Evolutionary conservation across 2,329 filamentous ascomycete genomes (phyloP), one percentile per base, ranked within the genome.

Genomic region (Fusarium paranaense): DNA sequence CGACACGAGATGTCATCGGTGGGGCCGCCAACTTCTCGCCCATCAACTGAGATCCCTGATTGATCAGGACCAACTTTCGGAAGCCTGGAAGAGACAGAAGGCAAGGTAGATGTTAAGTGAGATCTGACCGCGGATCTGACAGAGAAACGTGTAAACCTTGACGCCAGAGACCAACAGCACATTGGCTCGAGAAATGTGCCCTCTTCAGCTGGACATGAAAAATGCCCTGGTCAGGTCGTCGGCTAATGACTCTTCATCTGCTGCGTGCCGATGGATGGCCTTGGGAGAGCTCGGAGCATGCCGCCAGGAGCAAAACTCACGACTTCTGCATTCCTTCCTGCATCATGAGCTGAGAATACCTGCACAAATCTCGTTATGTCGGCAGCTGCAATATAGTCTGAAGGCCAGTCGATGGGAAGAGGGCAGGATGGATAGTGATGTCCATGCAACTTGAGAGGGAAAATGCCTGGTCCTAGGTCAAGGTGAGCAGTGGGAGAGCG

Each of bases 101-200:
- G 52, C 63, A 72, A 71, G 59, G 56, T 57, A 57, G 35, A 66
- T 20, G 8, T 59, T 47, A 70, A 69, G 52, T 78, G 69, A 78
- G 59, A 77, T 77, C 64, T 78, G 76, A 78, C 56, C 63, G 40
- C 30, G 59, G 62, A 68, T 67, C 59, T 67, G 37, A 65, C 59
- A 50, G 42, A 62, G 57, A 45, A 52, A 57, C 35, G 33, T 58
- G 33, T 27, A n/a, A 58, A 25, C 33, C 33, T 58, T 38, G 33
- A 38, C 22, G 56, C 32, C n/a, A 35, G 52, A 57, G 16, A 35
- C 56, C n/a, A 50, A 47, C 52, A 32, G 30, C n/a, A 50, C 20
- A 40, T 27, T 37, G 25, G 1, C 22, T 70, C n/a, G 30, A 37
- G 16, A 45, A 22, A 38, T 42, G 35, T 32, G 7, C 38, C 18